Percentiles rank a stretch among this genome's conserved stretches.
These are phyloP conservation scores for Neurospora sp. DNA, from an alignment of 495 filamentous ascomycete species.

Conservation along the genomic window DNA sequence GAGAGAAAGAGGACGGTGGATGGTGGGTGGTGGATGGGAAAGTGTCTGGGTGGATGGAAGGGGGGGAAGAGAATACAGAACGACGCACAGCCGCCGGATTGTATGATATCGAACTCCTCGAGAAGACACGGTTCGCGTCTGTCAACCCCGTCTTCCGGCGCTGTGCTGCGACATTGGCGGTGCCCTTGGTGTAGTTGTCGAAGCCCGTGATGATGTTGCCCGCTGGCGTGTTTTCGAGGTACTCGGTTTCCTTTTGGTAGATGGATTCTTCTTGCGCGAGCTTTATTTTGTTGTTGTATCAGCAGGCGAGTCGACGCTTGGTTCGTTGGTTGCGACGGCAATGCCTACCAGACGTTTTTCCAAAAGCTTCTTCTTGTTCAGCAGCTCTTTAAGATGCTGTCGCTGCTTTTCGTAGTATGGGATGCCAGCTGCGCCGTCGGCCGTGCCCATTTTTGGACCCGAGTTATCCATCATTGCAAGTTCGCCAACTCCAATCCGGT, in stretches of 20 bases:
- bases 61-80: slow-evolving; percentile 7
- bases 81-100: slow-evolving; percentile 31
- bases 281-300: slow-evolving; percentile 12
- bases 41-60: neutral
- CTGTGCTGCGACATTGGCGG: slow-evolving; percentile 34
- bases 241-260: slow-evolving; percentile 69
- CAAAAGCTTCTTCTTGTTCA: slow-evolving; percentile 30
- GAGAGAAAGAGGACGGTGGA: neutral
- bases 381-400: slow-evolving; percentile 38
- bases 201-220: slow-evolving; percentile 98
- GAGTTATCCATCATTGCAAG: slow-evolving; percentile 45
- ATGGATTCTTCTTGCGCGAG: slow-evolving; percentile 64
- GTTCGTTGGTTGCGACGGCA: neutral
- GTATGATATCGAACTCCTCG: slow-evolving; percentile 48
- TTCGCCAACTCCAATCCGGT: neutral
- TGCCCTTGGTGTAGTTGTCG: slow-evolving; percentile 92
- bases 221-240: slow-evolving; percentile 79
- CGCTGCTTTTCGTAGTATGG: slow-evolving; percentile 43
- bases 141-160: slow-evolving; percentile 40
- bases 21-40: neutral
- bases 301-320: neutral
- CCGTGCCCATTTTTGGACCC: slow-evolving; percentile 23
- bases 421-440: slow-evolving; percentile 30
- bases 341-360: slow-evolving; percentile 36
- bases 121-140: slow-evolving; percentile 49